Conservation (phyloP, 1,284 basidiomycete species). For the Thecaphora thlaspeos region DNA sequence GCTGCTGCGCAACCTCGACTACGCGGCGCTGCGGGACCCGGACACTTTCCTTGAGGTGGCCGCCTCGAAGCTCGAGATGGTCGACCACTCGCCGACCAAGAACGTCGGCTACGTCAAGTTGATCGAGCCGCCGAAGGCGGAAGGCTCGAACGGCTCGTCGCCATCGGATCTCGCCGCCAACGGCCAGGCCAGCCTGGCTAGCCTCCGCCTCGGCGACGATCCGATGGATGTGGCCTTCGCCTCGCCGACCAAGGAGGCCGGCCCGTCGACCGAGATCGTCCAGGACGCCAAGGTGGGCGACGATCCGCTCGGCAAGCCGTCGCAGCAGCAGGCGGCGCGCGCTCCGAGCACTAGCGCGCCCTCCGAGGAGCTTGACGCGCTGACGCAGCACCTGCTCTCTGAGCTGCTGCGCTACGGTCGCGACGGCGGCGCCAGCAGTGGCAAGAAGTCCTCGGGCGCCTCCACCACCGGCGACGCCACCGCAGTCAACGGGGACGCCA, state of each 20-base stretch:
- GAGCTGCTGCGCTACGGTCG: slow-evolving; percentile 71
- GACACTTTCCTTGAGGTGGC: slow-evolving; percentile 71
- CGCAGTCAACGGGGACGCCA: neutral
- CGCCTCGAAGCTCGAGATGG: slow-evolving; percentile 39
- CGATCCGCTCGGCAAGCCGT: slow-evolving; percentile 13
- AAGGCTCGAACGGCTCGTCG: slow-evolving; percentile 11
- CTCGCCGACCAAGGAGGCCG: slow-evolving; percentile 25
- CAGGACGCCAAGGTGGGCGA: slow-evolving; percentile 9
- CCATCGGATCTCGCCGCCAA: slow-evolving; percentile 34
- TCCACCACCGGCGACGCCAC: neutral
- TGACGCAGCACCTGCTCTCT: slow-evolving; percentile 71
- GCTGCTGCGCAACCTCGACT: slow-evolving; percentile 74
- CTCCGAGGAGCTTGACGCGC: slow-evolving; percentile 61
- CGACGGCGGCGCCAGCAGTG: slow-evolving; percentile 38
- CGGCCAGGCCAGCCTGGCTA: slow-evolving; percentile 29
- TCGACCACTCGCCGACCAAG: slow-evolving; percentile 39
- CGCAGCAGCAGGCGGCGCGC: slow-evolving; percentile 5
- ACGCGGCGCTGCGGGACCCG: slow-evolving; percentile 80
- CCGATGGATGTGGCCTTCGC: slow-evolving; percentile 67
- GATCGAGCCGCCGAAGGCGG: slow-evolving; percentile 8
- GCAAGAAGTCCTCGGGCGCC: slow-evolving; percentile 1
- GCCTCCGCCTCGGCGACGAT: slow-evolving; percentile 62
- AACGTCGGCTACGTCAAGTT: slow-evolving; percentile 32
- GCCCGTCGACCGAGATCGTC: neutral
- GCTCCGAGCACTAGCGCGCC: too few relatives aligned